These are phyloP conservation scores for Tolypocladium sp. DNA, from an alignment of 2,329 filamentous ascomycete species.

Conservation along the genomic window DNA sequence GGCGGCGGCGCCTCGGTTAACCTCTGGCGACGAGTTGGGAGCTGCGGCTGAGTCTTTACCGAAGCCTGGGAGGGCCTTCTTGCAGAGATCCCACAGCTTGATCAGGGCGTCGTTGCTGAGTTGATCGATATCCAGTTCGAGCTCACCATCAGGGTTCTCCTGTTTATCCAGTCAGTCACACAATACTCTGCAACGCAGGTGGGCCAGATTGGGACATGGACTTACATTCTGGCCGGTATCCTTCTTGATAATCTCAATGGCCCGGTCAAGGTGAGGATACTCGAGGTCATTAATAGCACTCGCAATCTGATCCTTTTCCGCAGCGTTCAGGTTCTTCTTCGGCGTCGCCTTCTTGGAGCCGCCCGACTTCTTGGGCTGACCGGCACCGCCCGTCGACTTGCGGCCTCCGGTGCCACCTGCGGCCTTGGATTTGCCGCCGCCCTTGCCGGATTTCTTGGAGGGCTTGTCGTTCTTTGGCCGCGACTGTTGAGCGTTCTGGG, in stretches of 20 bases:
- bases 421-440: slow-evolving; percentile 47
- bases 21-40: slow-evolving; percentile 19
- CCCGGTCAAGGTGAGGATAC: slow-evolving; percentile 65
- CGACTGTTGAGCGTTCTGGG: slow-evolving; percentile 47
- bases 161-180: slow-evolving; percentile 13
- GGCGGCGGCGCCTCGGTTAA: slow-evolving; percentile 14
- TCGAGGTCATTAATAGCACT: slow-evolving; percentile 75
- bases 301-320: slow-evolving; percentile 88
- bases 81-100: slow-evolving; percentile 39
- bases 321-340: slow-evolving; percentile 53
- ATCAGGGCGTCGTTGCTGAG: slow-evolving; percentile 45
- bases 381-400: slow-evolving; percentile 28
- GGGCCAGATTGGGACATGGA: slow-evolving; percentile 13
- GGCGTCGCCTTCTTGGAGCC: slow-evolving; percentile 33
- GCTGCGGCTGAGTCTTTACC: slow-evolving; percentile 21
- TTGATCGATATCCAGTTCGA: slow-evolving; percentile 51
- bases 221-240: slow-evolving; percentile 70
- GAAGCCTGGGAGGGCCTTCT: slow-evolving; percentile 31
- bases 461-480: slow-evolving; percentile 49
- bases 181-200: background rate
- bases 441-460: slow-evolving; percentile 42
- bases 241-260: slow-evolving; percentile 82
- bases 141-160: slow-evolving; percentile 51
- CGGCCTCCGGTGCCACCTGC: slow-evolving; percentile 25
- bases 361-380: slow-evolving; percentile 24